Base-by-base conservation (phyloP, 257 asterid genomes). In the Primulina tabacum region DNA sequence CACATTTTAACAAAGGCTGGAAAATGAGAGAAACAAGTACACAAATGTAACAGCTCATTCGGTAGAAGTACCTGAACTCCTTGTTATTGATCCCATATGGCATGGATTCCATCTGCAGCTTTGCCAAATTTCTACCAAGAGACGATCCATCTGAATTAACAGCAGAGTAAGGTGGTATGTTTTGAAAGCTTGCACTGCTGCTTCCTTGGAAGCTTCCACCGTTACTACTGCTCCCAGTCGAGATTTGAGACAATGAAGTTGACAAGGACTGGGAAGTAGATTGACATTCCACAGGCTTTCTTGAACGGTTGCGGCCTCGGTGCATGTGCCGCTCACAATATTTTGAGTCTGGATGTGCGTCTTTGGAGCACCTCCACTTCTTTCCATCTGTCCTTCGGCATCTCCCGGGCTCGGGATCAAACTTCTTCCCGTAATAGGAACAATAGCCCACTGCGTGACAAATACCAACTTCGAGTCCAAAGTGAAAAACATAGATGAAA, bases 251-350 rank as follows among this genome's bases (percentile, higher is more conserved):
- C 76, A 81, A 72, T 28, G 85, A 83, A 84, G 98, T 78, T 63
- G 92, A 82, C 79, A 79, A 66, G 60, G 98, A 80, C 86, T 85
- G 98, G 76, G 94, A 75, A 80, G 85, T 81, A 65, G 96, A 73
- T 78, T 89, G 95, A 80, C 95, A 86, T 92, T 92, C 98, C 98
- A 92, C 98, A 90, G 87, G 97, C 98, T 92, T 92, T 92, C 98
- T 92, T 92, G 98, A 92, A 92, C 98, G 97, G 95, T 90, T 90
- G 80, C 98, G 97, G 82, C 98, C 98, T 17, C 98, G 82, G 84
- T 92, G 93, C 98, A 92, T 92, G 84, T 92, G 98, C 80, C 98
- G 97, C 89, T 92, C 98, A 65, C 98, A 92, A 80, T 92, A 92
- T 74, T 90, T 92, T 85, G 98, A 92, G 90, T 92, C 97, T 1